Conservation (phyloP, 2,329 filamentous ascomycete species). For the Penicillium janthinellum region DNA sequence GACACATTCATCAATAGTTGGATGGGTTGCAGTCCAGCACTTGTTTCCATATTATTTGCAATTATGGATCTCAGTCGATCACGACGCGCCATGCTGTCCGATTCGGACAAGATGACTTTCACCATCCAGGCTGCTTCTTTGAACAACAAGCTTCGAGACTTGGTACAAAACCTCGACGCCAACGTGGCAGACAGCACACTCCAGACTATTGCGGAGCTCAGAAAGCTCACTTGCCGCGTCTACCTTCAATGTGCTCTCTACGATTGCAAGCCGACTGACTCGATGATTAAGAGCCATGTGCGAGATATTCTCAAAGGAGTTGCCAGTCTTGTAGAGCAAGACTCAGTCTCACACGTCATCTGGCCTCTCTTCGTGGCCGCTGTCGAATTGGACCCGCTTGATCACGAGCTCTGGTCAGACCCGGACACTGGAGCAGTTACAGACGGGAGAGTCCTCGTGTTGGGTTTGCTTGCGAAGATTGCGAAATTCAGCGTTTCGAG, state of each 20-base stretch:
- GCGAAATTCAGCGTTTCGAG: not conserved
- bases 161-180: not conserved
- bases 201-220: not conserved
- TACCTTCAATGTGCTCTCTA: not conserved
- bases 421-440: not conserved
- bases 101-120: not conserved
- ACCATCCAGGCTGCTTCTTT: not conserved
- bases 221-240: not conserved
- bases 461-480: not conserved
- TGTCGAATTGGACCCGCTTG: conserved; percentile 39
- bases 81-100: not conserved
- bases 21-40: not conserved
- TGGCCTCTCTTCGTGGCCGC: conserved; percentile 30
- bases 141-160: not conserved
- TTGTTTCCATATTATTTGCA: not conserved
- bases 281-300: not conserved
- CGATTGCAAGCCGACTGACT: not conserved
- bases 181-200: not conserved
- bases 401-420: conserved; percentile 35
- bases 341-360: conserved; percentile 16
- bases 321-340: not conserved
- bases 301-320: not conserved
- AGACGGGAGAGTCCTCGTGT: not conserved
- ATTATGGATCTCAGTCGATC: not conserved
- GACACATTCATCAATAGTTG: conserved; percentile 3